Conservation (phyloP, 1,284 basidiomycete genomes). For the Ceratobasidium sp. region DNA sequence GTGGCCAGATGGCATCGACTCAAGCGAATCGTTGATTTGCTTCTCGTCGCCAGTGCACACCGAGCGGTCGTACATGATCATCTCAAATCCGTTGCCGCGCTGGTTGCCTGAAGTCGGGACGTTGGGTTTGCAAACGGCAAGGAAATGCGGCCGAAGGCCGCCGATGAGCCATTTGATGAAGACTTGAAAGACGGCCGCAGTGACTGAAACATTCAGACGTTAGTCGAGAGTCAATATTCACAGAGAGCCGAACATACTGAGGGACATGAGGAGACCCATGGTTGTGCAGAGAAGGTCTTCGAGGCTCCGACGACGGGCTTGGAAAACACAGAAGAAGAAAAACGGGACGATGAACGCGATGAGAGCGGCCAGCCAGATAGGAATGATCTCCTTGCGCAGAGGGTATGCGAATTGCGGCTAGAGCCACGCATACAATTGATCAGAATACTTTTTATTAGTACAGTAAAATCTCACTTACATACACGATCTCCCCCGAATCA, state of each 20-base stretch:
- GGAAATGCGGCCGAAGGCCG: conserved; percentile 66
- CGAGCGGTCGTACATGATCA: conserved; percentile 65
- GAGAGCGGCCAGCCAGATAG: conserved; percentile 67
- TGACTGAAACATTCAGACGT: conserved; percentile 39
- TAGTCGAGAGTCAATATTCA: background rate
- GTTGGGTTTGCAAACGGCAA: conserved; percentile 65
- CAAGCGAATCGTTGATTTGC: conserved; percentile 67
- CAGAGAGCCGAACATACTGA: conserved; percentile 54
- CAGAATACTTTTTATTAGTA: conserved; percentile 17
- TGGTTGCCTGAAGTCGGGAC: conserved; percentile 57
- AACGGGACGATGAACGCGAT: conserved; percentile 69
- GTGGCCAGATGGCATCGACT: conserved; percentile 66
- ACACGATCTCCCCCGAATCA: conserved; percentile 56
- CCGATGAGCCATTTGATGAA: conserved; percentile 71
- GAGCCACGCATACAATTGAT: conserved; percentile 7
- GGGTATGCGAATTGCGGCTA: conserved; percentile 56
- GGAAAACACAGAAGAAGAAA: conserved; percentile 65
- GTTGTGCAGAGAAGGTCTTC: conserved; percentile 66
- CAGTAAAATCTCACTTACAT: conserved; percentile 43
- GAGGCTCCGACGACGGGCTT: conserved; percentile 63
- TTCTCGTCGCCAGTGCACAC: conserved; percentile 68
- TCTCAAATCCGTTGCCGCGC: conserved; percentile 62
- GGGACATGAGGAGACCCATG: conserved; percentile 66
- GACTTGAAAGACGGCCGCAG: conserved; percentile 61
- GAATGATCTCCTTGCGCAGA: conserved; percentile 66